Evolutionary conservation across 2,329 filamentous ascomycete genomes (phyloP), one percentile per base, ranked within the genome.

Genomic region (Diaporthe destruens): DNA sequence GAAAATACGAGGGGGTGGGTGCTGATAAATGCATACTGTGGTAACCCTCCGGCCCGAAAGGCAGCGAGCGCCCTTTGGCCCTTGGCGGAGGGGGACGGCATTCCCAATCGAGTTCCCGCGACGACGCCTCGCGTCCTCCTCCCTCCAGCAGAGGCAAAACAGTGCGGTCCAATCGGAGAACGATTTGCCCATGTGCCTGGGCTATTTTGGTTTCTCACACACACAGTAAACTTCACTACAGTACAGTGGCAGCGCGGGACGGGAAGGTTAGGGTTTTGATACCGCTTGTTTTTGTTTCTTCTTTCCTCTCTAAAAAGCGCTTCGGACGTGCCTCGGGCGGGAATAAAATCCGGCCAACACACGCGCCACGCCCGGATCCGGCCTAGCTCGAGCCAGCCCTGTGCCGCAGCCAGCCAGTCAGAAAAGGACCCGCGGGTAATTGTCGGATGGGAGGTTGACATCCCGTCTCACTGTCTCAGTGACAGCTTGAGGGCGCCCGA

Each of bases 381-480:
- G 57, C 57, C 25, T 63, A 63, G 59, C 25, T n/a, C 25, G 5
- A 18, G 18, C 11, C 36, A 3, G n/a, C 25, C 44, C 44, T 51
- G 59, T 65, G 39, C 39, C 42, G 11, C 44, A 14, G 59, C 36
- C 25, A 65, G 59, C 44, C 54, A 65, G 59, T 29, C 54, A 11
- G 32, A 56, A 23, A 39, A 39, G 36, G 44, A 5, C 18, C 18
- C 23, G 36, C 61, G 61, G 47, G 32, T 66, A 66, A 66, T 66
- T n/a, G 20, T 66, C 61, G 61, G 61, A 47, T 51, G 44, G 44
- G 32, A 23, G 25, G 57, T 25, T 42, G 23, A 34, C 42, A 49
- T 47, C 57, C 57, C 57, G 59, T 63, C 59, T 63, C 18, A 23
- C 57, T 42, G 42, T 49, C 59, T 63, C 18, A 23, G 44, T 53